Evolutionary conservation across 345 rosid genomes (phyloP), one percentile per base, ranked within the genome.

Genomic region (Carallia brachiata): DNA sequence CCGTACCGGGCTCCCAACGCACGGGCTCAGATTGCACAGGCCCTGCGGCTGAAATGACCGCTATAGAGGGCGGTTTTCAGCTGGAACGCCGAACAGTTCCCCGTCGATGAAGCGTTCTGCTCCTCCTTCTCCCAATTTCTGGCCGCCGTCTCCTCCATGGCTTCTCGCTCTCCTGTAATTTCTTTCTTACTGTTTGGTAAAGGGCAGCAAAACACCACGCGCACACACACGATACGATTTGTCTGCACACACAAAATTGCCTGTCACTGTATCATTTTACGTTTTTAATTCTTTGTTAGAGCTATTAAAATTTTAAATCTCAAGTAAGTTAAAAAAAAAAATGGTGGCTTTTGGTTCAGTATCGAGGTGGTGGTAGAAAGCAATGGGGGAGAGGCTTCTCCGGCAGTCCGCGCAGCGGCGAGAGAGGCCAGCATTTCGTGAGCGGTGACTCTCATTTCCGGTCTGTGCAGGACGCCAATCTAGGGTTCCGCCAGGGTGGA

Each of bases 341-440:
- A 56, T 65, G 28, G 39, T 12, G 53, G 53, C 27, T 72, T 72
- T 1, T 44, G 64, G 17, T 79, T 69, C 88, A 90, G 96, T 68
- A 82, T 78, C 77, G 86, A 62, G 90, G 93, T 28, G 87, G 86
- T 32, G 60, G 34, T 37, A 73, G 91, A 75, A 82, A 72, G 6
- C 87, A 73, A 54, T 78, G 82, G 70, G 50, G 82, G 32, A 83
- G 95, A 79, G 77, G 78, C 80, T 86, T 82, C 85, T 88, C 93
- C 56, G 82, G 71, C 72, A 78, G 80, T 56, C 68, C 83, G n/a
- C 67, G 61, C 71, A 62, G 57, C 64, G 76, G 75, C 30, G 80
- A 73, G 6, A 80, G 89, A 72, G 77, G 73, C 56, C 76, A 70
- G 69, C 70, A 68, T 23, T 65, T 70, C 27, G 74, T 83, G 17